Conservation (phyloP, 1,139 yeast species). For the Meyerozyma athensensis region DNA sequence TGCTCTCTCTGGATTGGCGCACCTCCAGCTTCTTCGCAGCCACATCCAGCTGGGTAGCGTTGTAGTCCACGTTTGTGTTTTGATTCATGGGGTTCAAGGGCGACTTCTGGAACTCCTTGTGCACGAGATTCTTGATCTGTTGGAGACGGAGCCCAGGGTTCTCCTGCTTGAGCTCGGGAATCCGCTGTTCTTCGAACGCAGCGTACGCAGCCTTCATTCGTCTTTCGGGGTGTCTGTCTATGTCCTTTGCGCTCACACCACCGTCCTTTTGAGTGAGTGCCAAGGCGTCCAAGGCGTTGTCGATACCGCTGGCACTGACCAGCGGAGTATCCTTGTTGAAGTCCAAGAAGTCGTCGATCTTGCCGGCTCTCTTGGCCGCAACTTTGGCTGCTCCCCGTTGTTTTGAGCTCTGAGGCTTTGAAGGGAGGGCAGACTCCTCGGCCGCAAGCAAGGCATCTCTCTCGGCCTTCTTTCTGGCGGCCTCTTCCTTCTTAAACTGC, state of each 20-base stretch:
- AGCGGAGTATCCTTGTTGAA: slow-evolving; percentile 46
- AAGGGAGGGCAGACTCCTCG: slow-evolving; percentile 60
- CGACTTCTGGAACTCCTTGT: slow-evolving; percentile 78
- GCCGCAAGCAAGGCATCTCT: slow-evolving; percentile 55
- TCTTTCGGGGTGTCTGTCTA: slow-evolving; percentile 87
- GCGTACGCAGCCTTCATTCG: slow-evolving; percentile 78
- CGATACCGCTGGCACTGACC: slow-evolving; percentile 71
- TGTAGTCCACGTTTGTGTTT: slow-evolving; percentile 56
- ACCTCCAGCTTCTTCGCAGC: slow-evolving; percentile 45
- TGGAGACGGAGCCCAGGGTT: slow-evolving; percentile 77
- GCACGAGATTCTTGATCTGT: slow-evolving; percentile 68
- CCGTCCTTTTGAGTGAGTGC: slow-evolving; percentile 55
- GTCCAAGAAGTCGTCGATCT: slow-evolving; percentile 60
- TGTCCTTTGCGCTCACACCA: slow-evolving; percentile 54
- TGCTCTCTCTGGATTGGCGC: slow-evolving; percentile 43
- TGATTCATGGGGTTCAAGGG: slow-evolving; percentile 86
- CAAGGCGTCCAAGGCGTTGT: slow-evolving; percentile 74
- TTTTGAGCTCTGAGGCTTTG: slow-evolving; percentile 50
- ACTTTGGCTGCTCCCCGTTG: slow-evolving; percentile 71
- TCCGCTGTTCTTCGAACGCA: slow-evolving; percentile 66
- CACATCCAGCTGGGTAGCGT: slow-evolving; percentile 59
- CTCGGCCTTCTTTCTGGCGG: slow-evolving; percentile 60
- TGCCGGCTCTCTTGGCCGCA: slow-evolving; percentile 58
- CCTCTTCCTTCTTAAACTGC: slow-evolving; percentile 57
- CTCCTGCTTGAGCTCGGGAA: slow-evolving; percentile 72